Evolutionary conservation across 306 rosid species (phyloP).

Genomic region (Lithocarpus polystachyus): DNA sequence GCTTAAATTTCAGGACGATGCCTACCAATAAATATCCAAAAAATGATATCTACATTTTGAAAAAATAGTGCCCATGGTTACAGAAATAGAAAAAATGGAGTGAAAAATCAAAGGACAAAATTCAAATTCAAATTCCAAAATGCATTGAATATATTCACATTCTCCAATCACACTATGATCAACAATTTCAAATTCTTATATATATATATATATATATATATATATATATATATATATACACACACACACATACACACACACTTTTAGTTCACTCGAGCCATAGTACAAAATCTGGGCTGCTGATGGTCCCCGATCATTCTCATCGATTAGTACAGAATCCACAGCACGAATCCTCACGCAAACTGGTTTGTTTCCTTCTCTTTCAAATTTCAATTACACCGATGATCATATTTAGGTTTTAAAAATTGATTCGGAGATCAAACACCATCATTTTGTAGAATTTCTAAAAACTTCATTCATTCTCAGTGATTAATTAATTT

Average conservation of each 20-base stretch:
- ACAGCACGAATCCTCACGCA: constrained; percentile 41
- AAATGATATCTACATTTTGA: background rate
- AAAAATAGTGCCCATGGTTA: background rate
- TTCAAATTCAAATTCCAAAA: background rate
- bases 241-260: no score
- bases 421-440: background rate
- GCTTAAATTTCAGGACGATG: no score
- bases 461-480: no score
- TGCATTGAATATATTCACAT: background rate
- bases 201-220: background rate
- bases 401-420: background rate
- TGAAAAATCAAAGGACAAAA: constrained; percentile 61
- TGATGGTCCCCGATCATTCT: constrained; percentile 54
- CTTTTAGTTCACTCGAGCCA: constrained; percentile 39
- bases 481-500: no score
- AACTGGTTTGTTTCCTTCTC: constrained; percentile 45
- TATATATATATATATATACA: no score
- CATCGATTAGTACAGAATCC: constrained; percentile 59
- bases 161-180: background rate
- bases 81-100: constrained; percentile 45
- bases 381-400: background rate
- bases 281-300: constrained; percentile 45
- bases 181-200: background rate
- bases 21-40: background rate
- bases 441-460: background rate